A percentile compares a stretch with the other conserved stretches of the same genome.
Evolutionary conservation across 768 basidiomycete genomes (phyloP).

Genomic region (Trametes cubensis): DNA sequence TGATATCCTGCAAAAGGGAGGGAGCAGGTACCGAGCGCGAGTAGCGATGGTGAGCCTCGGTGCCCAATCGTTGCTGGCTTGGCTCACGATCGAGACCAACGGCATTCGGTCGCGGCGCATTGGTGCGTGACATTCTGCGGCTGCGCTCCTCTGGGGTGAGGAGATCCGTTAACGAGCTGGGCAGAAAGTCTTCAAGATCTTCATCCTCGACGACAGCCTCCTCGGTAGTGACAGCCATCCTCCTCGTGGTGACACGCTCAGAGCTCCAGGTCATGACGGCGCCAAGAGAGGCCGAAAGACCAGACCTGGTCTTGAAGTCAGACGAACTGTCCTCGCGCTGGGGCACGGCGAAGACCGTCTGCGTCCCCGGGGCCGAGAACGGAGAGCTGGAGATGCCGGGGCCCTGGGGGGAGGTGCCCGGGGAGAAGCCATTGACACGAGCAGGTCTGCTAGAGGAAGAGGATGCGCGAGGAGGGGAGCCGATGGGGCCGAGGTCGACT

Average conservation of each 20-base stretch:
- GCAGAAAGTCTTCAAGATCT: slow-evolving; percentile 87
- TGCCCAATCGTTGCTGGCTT: slow-evolving; percentile 29
- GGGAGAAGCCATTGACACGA: slow-evolving; percentile 52
- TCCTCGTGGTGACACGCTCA: slow-evolving; percentile 22
- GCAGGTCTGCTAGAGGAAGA: slow-evolving; percentile 38
- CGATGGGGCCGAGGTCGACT: slow-evolving; percentile 79
- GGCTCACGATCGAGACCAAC: slow-evolving; percentile 24
- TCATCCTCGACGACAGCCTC: slow-evolving; percentile 64
- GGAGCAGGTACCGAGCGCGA: slow-evolving; percentile 83
- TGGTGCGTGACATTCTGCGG: slow-evolving; percentile 79
- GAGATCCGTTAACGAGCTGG: slow-evolving; percentile 84
- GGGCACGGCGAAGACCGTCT: slow-evolving; percentile 53
- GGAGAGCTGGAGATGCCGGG: slow-evolving; percentile 61
- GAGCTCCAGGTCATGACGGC: slow-evolving; percentile 50
- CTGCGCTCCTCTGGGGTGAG: slow-evolving; percentile 87
- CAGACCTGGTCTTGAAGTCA: slow-evolving; percentile 46
- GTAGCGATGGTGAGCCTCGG: slow-evolving; percentile 62
- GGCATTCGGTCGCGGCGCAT: slow-evolving; percentile 40
- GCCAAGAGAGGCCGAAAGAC: slow-evolving; percentile 68
- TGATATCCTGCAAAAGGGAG: slow-evolving; percentile 72
- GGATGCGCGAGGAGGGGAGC: slow-evolving; percentile 67
- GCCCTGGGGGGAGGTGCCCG: slow-evolving; percentile 58
- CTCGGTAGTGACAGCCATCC: slow-evolving; percentile 22
- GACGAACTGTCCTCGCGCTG: slow-evolving; percentile 32
- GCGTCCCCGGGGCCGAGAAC: slow-evolving; percentile 74